Base-by-base conservation (phyloP, 306 rosid genomes). In the Inga laurina region DNA sequence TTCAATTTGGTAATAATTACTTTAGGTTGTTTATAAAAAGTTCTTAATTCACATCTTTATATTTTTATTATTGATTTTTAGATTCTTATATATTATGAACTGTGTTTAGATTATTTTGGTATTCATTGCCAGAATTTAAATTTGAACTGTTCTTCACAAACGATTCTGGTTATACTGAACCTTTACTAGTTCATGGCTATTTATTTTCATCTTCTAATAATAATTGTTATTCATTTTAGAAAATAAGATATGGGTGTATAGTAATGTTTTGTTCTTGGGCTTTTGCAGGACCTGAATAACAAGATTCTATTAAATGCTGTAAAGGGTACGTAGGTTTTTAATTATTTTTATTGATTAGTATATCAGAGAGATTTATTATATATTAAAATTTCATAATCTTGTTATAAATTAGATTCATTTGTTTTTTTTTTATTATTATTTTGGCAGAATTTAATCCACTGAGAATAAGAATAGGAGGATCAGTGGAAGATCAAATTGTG, bases 401-500 rank as follows among this genome's bases (percentile, higher is more conserved):
- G 10, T 59, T 5, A 10, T 39, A 4, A 59, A 59, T 59, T 22
- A 59, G 34, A 59, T 13, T 32, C 34, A 15, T 2, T 30, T 11
- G 13, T 1, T 65, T 66, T 1, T 0, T 0, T 1, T 21, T 24
- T 0, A 8, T 69, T 34, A 2, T 32, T 69, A 27, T 43, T 79
- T 73, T 73, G 64, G 30, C 86, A 90, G 92, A 92, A 11, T 91
- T 93, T 44, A 77, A 48, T 32, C 82, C 92, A 8, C 3, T 91
- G 84, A 89, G 96, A 81, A 85, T 90, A 37, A 86, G 97, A 90
- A 1, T 91, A 35, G 97, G 96, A 86, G 97, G 97, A 14, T 93
- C 97, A 67, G 11, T 90, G 12, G 81, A 91, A 87, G 96, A 93
- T 84, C 88, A 81, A 27, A 77, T 90, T 22, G 72, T 81, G 46